Percentiles rank a stretch among this genome's conserved stretches.
Conservation (phyloP, 176 grass and related monocot genomes). For the Oryza longistaminata region DNA sequence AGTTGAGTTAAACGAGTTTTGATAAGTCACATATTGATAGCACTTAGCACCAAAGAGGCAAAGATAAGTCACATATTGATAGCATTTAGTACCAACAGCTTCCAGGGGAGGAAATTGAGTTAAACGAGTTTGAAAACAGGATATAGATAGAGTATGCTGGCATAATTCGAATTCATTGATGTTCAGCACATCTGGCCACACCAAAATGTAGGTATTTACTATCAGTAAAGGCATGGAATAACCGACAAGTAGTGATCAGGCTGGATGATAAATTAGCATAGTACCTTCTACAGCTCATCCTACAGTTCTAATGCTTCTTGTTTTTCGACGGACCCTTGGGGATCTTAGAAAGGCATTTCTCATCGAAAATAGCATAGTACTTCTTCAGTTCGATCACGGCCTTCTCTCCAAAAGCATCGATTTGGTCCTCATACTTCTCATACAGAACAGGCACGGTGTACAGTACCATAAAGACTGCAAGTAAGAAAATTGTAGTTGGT, state of each 20-base stretch:
- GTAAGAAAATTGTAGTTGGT: neutral
- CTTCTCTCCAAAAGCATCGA: conserved; percentile 81
- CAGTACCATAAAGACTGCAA: conserved; percentile 77
- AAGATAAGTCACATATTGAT: neutral
- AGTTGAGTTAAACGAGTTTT: no score
- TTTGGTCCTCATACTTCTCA: conserved; percentile 87
- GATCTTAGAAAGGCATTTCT: conserved; percentile 89
- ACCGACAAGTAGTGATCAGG: conserved; percentile 24
- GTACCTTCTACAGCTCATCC: neutral
- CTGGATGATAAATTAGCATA: conserved; percentile 16
- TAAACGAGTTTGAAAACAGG: neutral
- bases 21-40: no score
- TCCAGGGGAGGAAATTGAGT: neutral
- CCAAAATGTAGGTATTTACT: conserved; percentile 30
- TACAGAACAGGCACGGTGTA: conserved; percentile 87
- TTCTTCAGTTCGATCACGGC: conserved; percentile 69
- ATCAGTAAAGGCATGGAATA: conserved; percentile 37
- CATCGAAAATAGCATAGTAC: conserved; percentile 69
- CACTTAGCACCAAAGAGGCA: no score
- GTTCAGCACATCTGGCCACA: neutral
- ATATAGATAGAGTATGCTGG: conserved; percentile 1
- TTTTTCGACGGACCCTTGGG: conserved; percentile 63
- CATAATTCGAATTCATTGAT: conserved; percentile 16
- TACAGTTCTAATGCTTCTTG: conserved; percentile 60
- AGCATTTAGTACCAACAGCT: no score